Percentiles rank a stretch among this genome's conserved stretches.
These are phyloP conservation scores for Monosporozyma yasuniensis DNA, from an alignment of 805 yeast species.

Conservation along the genomic window DNA sequence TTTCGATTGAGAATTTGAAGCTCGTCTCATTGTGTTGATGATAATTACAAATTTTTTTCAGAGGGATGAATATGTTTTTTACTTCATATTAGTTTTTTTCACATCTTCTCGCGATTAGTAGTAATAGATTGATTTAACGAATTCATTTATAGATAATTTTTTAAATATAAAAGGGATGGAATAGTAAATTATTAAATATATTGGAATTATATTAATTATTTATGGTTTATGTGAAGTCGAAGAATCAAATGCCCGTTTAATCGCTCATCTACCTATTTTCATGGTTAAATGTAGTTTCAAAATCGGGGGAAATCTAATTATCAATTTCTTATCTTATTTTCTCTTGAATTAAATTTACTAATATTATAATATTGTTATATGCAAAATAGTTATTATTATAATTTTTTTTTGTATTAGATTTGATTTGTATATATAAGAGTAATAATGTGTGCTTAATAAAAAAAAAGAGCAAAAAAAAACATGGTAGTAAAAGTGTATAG, in stretches of 20 bases:
- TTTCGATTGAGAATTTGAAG: background rate
- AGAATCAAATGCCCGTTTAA: slow-evolving; percentile 31
- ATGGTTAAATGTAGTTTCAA: slow-evolving; percentile 35
- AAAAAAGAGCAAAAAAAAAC: background rate
- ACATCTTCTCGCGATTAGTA: background rate
- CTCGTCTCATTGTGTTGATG: background rate
- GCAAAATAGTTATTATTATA: too few species aligned
- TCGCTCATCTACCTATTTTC: slow-evolving; percentile 32
- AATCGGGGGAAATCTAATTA: slow-evolving; percentile 28
- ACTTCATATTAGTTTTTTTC: background rate
- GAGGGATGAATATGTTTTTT: background rate
- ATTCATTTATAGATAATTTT: background rate
- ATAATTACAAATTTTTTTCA: background rate
- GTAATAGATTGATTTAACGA: background rate
- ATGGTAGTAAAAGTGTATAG: background rate
- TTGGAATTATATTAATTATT: background rate
- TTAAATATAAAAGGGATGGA: background rate
- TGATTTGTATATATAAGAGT: background rate
- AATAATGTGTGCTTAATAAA: background rate
- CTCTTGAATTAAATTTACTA: too few species aligned
- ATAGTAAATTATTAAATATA: background rate
- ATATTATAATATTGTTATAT: too few species aligned
- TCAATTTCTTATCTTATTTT: background rate
- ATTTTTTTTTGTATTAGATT: background rate
- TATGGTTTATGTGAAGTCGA: slow-evolving; percentile 13